Base-by-base conservation (phyloP, 23 red algal species). In the Chondrus crispus region DNA sequence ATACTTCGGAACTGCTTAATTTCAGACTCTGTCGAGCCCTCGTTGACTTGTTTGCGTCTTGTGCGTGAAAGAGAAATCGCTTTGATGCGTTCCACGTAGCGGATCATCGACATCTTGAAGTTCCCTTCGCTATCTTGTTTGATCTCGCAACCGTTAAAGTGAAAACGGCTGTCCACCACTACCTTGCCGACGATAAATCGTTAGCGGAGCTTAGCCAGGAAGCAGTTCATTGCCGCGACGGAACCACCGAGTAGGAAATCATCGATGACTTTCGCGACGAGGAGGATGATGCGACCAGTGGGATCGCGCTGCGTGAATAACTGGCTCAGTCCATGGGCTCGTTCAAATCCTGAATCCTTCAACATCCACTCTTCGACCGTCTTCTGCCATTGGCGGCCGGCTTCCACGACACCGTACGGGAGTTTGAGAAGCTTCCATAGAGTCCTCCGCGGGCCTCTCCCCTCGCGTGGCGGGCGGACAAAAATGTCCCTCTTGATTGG, bases 121-220 rank as follows among this genome's bases (percentile, higher is more conserved):
- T n/a, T 42, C 19, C 24, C 14, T 14, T 53, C 46, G 12, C 42
- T 50, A 36, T 77, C 71, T 53, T 63, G 44, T 28, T 37, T 0
- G 16, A 57, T 88, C 2, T 75, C 71, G 68, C 85, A 76, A 69
- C 62, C 85, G 16, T 47, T 13, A 40, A 74, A 55, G 30, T 35
- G 35, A 11, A 88, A 54, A 37, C 4, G 52, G 4, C 16, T 3
- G 14, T 36, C 66, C 58, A 57, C 58, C 14, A 26, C 35, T 3
- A 88, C 46, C 52, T 88, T 75, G 9, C 62, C 85, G 38, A 75
- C 32, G 1, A 69, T 47, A 76, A 88, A 88, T 53, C 46, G 46
- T 13, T 33, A 9, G 47, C 58, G 2, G 37, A 75, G 46, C 3
- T 39, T 14, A 22, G 48, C 28, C 11, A 88, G 53, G 54, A 88